These are phyloP conservation scores for Fusarium solani-melongenae DNA, from an alignment of 2,329 filamentous ascomycete genomes.

Conservation along the genomic window DNA sequence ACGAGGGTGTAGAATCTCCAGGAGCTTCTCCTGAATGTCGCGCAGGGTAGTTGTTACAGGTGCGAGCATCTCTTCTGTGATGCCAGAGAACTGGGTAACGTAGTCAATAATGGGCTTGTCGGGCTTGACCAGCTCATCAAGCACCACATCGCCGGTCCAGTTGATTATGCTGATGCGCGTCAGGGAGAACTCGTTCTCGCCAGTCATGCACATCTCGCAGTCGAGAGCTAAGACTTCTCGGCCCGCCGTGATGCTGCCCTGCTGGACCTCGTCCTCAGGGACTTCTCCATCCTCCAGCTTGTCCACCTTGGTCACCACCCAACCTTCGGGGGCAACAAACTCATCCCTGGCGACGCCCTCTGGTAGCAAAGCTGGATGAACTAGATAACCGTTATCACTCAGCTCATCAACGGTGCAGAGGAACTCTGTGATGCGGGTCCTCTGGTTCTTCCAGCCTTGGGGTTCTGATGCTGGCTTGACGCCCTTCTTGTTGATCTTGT, in stretches of 20 bases:
- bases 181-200: constrained; percentile 81
- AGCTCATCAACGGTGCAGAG: constrained; percentile 79
- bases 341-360: constrained; percentile 65
- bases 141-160: constrained; percentile 84
- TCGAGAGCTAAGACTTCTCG: constrained; percentile 85
- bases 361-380: constrained; percentile 82
- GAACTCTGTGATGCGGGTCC: constrained; percentile 85
- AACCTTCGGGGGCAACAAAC: constrained; percentile 72
- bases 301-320: constrained; percentile 82
- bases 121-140: constrained; percentile 95
- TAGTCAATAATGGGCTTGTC: constrained; percentile 91
- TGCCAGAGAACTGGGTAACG: constrained; percentile 90
- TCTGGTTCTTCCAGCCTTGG: constrained; percentile 76
- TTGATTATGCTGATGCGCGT: constrained; percentile 88
- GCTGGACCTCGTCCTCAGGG: constrained; percentile 76
- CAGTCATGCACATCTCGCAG: constrained; percentile 97
- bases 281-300: constrained; percentile 74
- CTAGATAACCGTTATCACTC: constrained; percentile 82
- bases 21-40: constrained; percentile 84
- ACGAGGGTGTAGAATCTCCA: constrained; percentile 76
- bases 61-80: constrained; percentile 86
- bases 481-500: constrained; percentile 67
- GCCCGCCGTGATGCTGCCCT: constrained; percentile 86
- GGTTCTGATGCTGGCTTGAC: constrained; percentile 72
- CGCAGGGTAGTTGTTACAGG: constrained; percentile 83